phyloP scores from a whole-genome alignment of 1,284 basidiomycete species.

The Moniliella sp. region DNA sequence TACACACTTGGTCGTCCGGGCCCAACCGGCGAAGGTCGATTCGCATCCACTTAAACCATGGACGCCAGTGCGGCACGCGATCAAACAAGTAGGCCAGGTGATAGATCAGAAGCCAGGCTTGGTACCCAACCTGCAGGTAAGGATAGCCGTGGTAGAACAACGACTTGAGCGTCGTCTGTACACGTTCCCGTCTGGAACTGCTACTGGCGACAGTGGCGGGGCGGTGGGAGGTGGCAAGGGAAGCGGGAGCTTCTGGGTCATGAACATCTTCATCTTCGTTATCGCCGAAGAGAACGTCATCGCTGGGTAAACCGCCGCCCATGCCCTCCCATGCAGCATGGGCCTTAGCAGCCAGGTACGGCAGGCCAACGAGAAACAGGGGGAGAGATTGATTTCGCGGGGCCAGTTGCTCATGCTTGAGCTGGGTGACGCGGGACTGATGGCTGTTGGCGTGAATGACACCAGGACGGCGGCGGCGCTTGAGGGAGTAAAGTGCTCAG shows the following conservation, averaged over 20 bases:
- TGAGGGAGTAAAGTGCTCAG: slow-evolving; percentile 83
- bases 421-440: not conserved
- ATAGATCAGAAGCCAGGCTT: slow-evolving; percentile 53
- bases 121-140: slow-evolving; percentile 53
- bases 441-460: slow-evolving; percentile 5
- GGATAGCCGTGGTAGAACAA: slow-evolving; percentile 57
- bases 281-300: slow-evolving; percentile 36
- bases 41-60: slow-evolving; percentile 67
- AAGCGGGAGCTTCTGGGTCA: slow-evolving; percentile 5
- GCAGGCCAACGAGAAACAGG: slow-evolving; percentile 50
- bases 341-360: slow-evolving; percentile 67
- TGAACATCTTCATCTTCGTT: slow-evolving; percentile 4
- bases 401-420: slow-evolving; percentile 8
- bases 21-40: slow-evolving; percentile 58
- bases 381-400: slow-evolving; percentile 7
- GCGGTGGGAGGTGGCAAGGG: not conserved
- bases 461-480: slow-evolving; percentile 50
- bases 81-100: slow-evolving; percentile 81
- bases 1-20: slow-evolving; percentile 44
- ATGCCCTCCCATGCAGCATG: slow-evolving; percentile 74
- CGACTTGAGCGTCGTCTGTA: slow-evolving; percentile 3
- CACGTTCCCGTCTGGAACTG: too few species aligned
- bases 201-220: too few species aligned
- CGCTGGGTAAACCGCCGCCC: slow-evolving; percentile 46
- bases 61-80: slow-evolving; percentile 63